Evolutionary conservation across 345 rosid species (phyloP).

Genomic region (Iberis pinnata): DNA sequence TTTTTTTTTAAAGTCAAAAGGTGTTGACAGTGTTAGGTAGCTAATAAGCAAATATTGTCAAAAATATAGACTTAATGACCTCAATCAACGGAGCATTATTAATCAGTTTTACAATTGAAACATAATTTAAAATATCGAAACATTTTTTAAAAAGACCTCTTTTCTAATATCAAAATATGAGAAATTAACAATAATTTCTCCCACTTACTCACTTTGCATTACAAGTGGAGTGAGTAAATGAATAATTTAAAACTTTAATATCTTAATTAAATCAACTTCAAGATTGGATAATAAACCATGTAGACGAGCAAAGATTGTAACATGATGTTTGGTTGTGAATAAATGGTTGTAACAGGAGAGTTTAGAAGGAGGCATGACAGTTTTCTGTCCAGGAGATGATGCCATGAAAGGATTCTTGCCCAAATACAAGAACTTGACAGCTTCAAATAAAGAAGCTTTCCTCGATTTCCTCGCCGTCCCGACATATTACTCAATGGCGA

Average conservation of each 20-base stretch:
- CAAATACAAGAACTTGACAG: constrained; percentile 71
- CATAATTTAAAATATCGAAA: not conserved
- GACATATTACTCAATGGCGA: constrained; percentile 55
- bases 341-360: constrained; percentile 64
- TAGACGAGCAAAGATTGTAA: too few relatives aligned
- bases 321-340: too few relatives aligned
- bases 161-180: constrained; percentile 10
- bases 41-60: too few relatives aligned
- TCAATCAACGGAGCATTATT: constrained; percentile 17
- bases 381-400: constrained; percentile 87
- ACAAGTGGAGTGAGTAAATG: not conserved
- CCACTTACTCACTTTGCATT: too few relatives aligned
- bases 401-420: constrained; percentile 76
- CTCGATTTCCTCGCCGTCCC: constrained; percentile 78
- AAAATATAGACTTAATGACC: constrained; percentile 17
- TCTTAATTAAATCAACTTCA: too few relatives aligned
- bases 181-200: constrained; percentile 6
- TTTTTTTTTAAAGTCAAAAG: too few relatives aligned
- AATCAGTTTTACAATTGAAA: not conserved
- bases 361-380: constrained; percentile 84
- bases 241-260: not conserved
- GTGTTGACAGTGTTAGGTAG: too few relatives aligned
- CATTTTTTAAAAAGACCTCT: not conserved
- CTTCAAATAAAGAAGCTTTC: constrained; percentile 52
- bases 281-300: too few relatives aligned